Percentiles rank a stretch among this genome's conserved stretches.
Conservation (phyloP, 164 flowering plant species). For the Liquidambar formosana region DNA sequence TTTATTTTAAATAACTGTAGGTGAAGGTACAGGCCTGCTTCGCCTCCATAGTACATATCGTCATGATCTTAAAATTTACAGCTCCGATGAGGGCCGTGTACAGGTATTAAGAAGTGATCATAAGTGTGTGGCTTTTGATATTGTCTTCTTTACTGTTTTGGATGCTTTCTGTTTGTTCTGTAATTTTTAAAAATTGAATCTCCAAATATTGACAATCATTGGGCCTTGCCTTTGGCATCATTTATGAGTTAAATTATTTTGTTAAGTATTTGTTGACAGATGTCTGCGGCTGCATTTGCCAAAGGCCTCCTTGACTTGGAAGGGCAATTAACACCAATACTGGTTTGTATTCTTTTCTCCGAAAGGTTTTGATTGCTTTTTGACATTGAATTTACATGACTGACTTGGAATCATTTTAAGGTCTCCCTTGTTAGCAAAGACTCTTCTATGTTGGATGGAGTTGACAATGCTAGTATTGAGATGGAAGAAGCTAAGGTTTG, state of each 20-base stretch:
- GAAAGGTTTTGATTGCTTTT: neutral
- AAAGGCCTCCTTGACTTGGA: slow-evolving; percentile 98
- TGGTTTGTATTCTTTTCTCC: slow-evolving; percentile 47
- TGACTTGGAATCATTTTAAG: slow-evolving; percentile 36
- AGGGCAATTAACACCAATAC: slow-evolving; percentile 95
- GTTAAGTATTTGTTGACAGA: slow-evolving; percentile 50
- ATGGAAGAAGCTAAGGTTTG: slow-evolving; percentile 96
- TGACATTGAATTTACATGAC: slow-evolving; percentile 1
- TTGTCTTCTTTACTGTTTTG: neutral
- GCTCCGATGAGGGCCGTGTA: slow-evolving; percentile 99
- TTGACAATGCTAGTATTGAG: slow-evolving; percentile 93
- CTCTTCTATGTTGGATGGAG: slow-evolving; percentile 99
- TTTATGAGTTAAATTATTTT: slow-evolving; percentile 6
- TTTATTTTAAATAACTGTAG: slow-evolving; percentile 30
- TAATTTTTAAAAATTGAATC: too few relatives aligned
- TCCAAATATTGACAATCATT: neutral
- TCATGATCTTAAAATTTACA: slow-evolving; percentile 97
- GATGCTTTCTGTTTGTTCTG: neutral
- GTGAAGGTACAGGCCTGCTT: slow-evolving; percentile 98
- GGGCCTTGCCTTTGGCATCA: neutral
- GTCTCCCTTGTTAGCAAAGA: slow-evolving; percentile 99
- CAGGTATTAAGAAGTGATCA: slow-evolving; percentile 52
- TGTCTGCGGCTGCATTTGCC: slow-evolving; percentile 99
- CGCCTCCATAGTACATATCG: slow-evolving; percentile 99
- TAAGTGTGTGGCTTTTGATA: neutral